phyloP scores from a whole-genome alignment of 495 filamentous ascomycete species.

The Hypoxylon lienhwacheense region DNA sequence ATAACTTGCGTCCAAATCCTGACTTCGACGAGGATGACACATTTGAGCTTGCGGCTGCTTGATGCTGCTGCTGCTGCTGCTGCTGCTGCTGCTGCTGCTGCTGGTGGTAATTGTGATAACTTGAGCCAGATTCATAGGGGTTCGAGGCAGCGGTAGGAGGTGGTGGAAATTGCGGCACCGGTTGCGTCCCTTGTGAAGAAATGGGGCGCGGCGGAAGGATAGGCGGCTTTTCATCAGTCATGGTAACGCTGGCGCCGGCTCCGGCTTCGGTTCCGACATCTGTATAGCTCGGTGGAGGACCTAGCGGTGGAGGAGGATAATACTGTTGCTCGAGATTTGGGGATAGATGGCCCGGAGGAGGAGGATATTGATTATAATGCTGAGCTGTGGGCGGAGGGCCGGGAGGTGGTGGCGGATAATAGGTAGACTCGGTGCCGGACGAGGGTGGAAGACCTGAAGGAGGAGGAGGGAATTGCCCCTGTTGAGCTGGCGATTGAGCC shows the following conservation, averaged over 20 bases:
- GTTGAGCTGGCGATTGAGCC: slow-evolving; percentile 4
- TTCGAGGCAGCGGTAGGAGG: slow-evolving; percentile 5
- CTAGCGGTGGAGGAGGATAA: slow-evolving; percentile 8
- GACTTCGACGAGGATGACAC: slow-evolving; percentile 20
- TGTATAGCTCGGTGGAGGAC: slow-evolving; percentile 22
- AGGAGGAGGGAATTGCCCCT: slow-evolving; percentile 12
- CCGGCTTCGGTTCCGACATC: slow-evolving; percentile 2
- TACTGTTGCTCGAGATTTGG: neutral
- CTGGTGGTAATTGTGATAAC: neutral
- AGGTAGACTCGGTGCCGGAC: slow-evolving; percentile 6
- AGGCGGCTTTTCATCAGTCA: slow-evolving; percentile 21
- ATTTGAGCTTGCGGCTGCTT: neutral
- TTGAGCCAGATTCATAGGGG: neutral
- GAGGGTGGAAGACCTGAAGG: slow-evolving; percentile 6
- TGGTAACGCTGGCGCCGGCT: neutral
- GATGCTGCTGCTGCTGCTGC: neutral
- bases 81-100: slow-evolving; percentile 1
- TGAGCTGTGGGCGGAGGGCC: slow-evolving; percentile 17
- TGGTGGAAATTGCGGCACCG: slow-evolving; percentile 11
- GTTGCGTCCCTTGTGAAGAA: slow-evolving; percentile 8
- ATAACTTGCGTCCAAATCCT: slow-evolving; percentile 33
- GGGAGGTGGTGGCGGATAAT: slow-evolving; percentile 21
- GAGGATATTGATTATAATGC: slow-evolving; percentile 10
- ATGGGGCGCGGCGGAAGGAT: slow-evolving; percentile 17
- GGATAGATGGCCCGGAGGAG: slow-evolving; percentile 10